phyloP scores from a whole-genome alignment of 73 alveolate species.

The Tetrahymena elliotti region DNA sequence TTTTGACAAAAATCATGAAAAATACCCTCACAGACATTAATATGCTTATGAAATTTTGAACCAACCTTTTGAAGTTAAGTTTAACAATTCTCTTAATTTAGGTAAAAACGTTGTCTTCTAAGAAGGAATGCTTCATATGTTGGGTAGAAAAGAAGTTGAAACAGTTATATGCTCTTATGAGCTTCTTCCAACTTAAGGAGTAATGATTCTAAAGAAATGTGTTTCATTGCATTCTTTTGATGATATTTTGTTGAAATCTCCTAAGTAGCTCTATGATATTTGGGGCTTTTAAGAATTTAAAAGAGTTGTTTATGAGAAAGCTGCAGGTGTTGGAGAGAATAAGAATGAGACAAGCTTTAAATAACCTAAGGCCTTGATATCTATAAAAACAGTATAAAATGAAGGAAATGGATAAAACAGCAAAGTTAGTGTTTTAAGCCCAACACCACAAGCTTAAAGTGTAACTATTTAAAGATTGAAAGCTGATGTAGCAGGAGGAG shows the following conservation, averaged over 20 bases:
- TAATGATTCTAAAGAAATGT: constrained; percentile 10
- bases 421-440: not conserved
- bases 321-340: not conserved
- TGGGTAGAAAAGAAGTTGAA: constrained; percentile 35
- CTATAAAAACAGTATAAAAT: not conserved
- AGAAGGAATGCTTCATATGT: constrained; percentile 23
- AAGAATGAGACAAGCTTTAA: not conserved
- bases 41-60: constrained; percentile 28
- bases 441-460: not conserved
- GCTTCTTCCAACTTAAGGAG: constrained; percentile 23
- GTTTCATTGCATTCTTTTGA: constrained; percentile 23
- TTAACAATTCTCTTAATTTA: constrained; percentile 8
- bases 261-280: not conserved
- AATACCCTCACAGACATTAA: not conserved
- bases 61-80: constrained; percentile 39
- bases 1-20: constrained; percentile 5
- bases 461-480: not conserved
- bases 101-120: constrained; percentile 22
- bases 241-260: constrained; percentile 6
- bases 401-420: not conserved
- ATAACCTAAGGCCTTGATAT: not conserved
- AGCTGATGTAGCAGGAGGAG: not conserved
- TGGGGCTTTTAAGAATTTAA: not conserved
- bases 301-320: not conserved
- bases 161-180: constrained; percentile 36